A percentile compares a stretch with the other conserved stretches of the same genome.
These are phyloP conservation scores for Volvariella volvacea DNA, from an alignment of 1,284 basidiomycete genomes.

Conservation along the genomic window DNA sequence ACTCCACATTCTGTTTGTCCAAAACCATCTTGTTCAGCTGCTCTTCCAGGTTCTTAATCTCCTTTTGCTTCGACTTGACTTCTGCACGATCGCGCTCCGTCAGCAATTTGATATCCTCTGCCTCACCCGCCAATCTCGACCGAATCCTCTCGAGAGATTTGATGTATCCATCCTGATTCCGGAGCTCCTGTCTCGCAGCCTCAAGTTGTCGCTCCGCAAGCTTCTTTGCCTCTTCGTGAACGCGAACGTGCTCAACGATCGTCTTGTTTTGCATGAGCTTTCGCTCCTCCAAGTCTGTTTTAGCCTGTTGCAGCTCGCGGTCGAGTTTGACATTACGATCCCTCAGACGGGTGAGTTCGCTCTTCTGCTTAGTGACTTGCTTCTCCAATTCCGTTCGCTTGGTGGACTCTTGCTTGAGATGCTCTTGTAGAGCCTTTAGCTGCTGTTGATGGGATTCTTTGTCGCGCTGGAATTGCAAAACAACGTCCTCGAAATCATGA, in stretches of 20 bases:
- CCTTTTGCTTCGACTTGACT: conserved; percentile 62
- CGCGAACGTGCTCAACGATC: conserved; percentile 98
- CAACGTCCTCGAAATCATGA: conserved; percentile 82
- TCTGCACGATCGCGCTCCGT: conserved; percentile 70
- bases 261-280: conserved; percentile 77
- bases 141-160: conserved; percentile 82
- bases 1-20: conserved; percentile 61
- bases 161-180: conserved; percentile 70
- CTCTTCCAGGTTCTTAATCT: conserved; percentile 52
- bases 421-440: conserved; percentile 59
- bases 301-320: conserved; percentile 82
- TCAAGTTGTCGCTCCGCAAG: conserved; percentile 90
- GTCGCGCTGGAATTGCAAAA: conserved; percentile 80
- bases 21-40: conserved; percentile 46
- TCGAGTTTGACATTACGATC: conserved; percentile 73
- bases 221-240: conserved; percentile 94
- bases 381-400: conserved; percentile 75
- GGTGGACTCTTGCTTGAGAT: conserved; percentile 61
- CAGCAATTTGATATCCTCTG: conserved; percentile 79
- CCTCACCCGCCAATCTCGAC: conserved; percentile 70
- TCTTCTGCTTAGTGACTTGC: conserved; percentile 54
- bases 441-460: conserved; percentile 71
- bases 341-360: conserved; percentile 63
- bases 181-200: conserved; percentile 74
- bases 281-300: conserved; percentile 77